Conservation (phyloP, 2,329 filamentous ascomycete species). For the Talaromyces sp. region DNA sequence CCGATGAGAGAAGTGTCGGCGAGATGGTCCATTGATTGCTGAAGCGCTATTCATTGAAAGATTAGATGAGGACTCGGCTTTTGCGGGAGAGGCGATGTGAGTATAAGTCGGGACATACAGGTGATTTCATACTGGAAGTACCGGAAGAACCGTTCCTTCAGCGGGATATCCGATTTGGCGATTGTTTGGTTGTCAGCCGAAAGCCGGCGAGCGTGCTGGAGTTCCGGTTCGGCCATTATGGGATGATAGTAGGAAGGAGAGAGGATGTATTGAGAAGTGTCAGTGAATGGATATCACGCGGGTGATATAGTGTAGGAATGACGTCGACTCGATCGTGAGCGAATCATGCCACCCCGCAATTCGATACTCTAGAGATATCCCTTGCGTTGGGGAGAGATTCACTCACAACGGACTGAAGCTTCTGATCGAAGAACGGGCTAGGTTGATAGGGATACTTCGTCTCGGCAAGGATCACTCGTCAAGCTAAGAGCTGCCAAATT, state of each 20-base stretch:
- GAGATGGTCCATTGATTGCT: slow-evolving; percentile 73
- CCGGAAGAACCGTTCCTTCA: slow-evolving; percentile 80
- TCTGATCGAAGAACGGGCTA: neutral
- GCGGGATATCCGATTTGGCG: slow-evolving; percentile 42
- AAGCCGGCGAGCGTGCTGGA: slow-evolving; percentile 31
- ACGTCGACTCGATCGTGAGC: slow-evolving; percentile 32
- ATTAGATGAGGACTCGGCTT: neutral
- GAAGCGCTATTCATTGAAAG: slow-evolving; percentile 60
- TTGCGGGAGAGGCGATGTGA: neutral
- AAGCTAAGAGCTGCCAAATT: slow-evolving; percentile 9
- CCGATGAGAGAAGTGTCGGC: slow-evolving; percentile 63
- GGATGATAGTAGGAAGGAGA: neutral
- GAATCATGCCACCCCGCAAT: slow-evolving; percentile 25
- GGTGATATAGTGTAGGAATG: slow-evolving; percentile 32
- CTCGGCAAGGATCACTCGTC: neutral
- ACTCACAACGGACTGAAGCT: neutral
- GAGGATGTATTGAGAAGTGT: slow-evolving; percentile 1
- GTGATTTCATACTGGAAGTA: slow-evolving; percentile 78
- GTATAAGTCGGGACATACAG: slow-evolving; percentile 52
- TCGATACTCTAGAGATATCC: neutral
- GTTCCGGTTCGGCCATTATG: slow-evolving; percentile 35
- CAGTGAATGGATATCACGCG: slow-evolving; percentile 2
- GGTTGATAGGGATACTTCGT: neutral
- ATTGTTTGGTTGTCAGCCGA: slow-evolving; percentile 39
- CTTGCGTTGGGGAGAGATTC: neutral